Evolutionary conservation across 148 eudicot species (phyloP).

Genomic region (Rheum nobile): DNA sequence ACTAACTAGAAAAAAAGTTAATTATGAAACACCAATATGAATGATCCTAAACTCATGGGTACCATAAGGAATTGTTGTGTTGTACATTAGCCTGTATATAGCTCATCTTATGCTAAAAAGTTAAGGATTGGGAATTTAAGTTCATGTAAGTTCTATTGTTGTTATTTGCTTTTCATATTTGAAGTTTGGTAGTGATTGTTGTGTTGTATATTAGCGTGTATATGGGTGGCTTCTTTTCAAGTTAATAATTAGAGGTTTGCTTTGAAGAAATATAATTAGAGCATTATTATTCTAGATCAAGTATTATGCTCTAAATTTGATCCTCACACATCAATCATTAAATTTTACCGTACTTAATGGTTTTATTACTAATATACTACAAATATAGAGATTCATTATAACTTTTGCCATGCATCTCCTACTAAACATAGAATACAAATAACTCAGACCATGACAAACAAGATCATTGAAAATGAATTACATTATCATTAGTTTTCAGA

Average conservation of each 20-base stretch:
- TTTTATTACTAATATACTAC: too few species aligned
- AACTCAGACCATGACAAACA: background rate
- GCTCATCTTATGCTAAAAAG: too few species aligned
- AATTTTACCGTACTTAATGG: too few species aligned
- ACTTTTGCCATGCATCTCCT: background rate
- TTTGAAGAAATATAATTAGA: background rate
- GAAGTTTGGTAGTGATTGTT: background rate
- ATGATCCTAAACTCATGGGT: too few species aligned
- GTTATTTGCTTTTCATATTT: background rate
- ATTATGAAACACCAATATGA: too few species aligned
- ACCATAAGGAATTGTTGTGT: too few species aligned
- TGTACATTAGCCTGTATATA: too few species aligned
- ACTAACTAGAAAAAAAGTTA: too few species aligned
- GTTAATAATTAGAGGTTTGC: background rate
- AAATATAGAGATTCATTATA: too few species aligned
- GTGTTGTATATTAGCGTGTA: background rate
- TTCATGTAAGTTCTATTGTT: too few species aligned
- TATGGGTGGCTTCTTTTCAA: background rate
- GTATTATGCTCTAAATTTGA: background rate
- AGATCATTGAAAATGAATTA: background rate
- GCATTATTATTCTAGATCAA: background rate
- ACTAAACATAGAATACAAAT: background rate
- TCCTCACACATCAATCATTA: background rate
- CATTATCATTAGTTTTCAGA: background rate
- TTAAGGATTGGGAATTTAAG: too few species aligned